Base-by-base conservation (phyloP, 2,329 filamentous ascomycete genomes). In the Fusarium anguioides region DNA sequence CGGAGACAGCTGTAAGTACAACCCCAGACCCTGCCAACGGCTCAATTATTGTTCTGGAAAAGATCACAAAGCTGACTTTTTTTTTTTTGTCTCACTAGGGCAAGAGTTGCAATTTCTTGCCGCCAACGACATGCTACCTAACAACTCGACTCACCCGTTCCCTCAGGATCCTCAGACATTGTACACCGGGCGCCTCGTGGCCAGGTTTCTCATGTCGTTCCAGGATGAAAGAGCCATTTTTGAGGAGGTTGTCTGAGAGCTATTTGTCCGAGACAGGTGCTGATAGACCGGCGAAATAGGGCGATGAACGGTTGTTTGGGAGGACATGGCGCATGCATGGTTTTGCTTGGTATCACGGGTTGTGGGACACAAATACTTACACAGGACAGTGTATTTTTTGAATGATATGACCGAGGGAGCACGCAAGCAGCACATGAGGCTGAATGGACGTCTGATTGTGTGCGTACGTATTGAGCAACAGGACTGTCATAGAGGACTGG, bases 201-300 rank as follows among this genome's bases (percentile, higher is more conserved):
- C 84, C 50, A 82, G 82, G 71, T 87, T 88, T 70, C 68, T 88
- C 54, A 75, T 87, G 21, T 87, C 84, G 0, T 88, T 88, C 68
- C 78, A 77, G 4, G 78, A 85, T 59, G 83, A 85, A 69, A 80
- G 78, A 68, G 78, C 79, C 58, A 80, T 86, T 18, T 84, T 85
- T 60, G 82, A 76, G 18, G 72, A 73, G 37, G 48, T 49, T 54
- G 52, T 46, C 42, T 70, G 42, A 67, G 23, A 37, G 24, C 33
- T 33, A 51, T 70, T 52, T 53, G 60, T 55, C 51, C 53, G 69
- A 72, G 69, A 68, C 66, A 70, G 62, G 33, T 53, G 41, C 45
- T 54, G 54, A 49, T 20, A 49, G 51, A 39, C 47, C 26, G 50
- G 42, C 26, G 49, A 39, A 50, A 40, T 48, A 44, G 42, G 39